phyloP scores from a whole-genome alignment of 1,284 basidiomycete genomes.

The Fomitopsis betulina region DNA sequence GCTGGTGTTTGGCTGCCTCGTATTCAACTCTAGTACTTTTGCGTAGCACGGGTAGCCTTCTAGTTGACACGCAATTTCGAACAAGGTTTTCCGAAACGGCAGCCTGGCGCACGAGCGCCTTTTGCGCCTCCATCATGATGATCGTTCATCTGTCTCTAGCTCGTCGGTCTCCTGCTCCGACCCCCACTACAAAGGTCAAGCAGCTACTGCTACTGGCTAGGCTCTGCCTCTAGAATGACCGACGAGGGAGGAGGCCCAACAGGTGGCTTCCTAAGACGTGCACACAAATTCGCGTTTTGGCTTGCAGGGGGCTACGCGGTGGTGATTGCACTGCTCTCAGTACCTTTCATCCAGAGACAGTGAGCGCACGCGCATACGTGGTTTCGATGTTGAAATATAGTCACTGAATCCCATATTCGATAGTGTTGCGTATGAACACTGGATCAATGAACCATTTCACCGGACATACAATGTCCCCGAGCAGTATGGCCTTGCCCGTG shows the following conservation, averaged over 20 bases:
- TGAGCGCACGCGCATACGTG: constrained; percentile 31
- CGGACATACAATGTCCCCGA: constrained; percentile 67
- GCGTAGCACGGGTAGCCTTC: too few relatives aligned
- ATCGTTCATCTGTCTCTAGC: too few relatives aligned
- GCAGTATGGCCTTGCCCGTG: constrained; percentile 79
- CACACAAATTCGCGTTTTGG: constrained; percentile 34
- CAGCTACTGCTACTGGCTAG: background rate
- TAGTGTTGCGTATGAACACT: constrained; percentile 65
- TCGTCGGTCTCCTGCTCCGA: background rate
- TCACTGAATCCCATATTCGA: background rate
- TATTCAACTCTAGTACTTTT: too few relatives aligned
- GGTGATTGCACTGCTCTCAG: constrained; percentile 49
- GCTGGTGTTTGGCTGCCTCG: too few relatives aligned
- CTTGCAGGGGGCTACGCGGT: constrained; percentile 50
- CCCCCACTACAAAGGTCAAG: background rate
- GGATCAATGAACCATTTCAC: constrained; percentile 58
- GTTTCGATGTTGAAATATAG: constrained; percentile 21
- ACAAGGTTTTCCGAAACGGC: too few relatives aligned
- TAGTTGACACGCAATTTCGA: too few relatives aligned
- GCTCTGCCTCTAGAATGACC: background rate
- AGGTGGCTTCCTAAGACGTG: constrained; percentile 25
- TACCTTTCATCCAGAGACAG: constrained; percentile 73
- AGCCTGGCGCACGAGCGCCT: too few relatives aligned
- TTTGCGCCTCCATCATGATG: too few relatives aligned
- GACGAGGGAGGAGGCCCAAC: constrained; percentile 3